Base-by-base conservation (phyloP, 768 basidiomycete species). In the Holtermanniella nyarrowii region DNA sequence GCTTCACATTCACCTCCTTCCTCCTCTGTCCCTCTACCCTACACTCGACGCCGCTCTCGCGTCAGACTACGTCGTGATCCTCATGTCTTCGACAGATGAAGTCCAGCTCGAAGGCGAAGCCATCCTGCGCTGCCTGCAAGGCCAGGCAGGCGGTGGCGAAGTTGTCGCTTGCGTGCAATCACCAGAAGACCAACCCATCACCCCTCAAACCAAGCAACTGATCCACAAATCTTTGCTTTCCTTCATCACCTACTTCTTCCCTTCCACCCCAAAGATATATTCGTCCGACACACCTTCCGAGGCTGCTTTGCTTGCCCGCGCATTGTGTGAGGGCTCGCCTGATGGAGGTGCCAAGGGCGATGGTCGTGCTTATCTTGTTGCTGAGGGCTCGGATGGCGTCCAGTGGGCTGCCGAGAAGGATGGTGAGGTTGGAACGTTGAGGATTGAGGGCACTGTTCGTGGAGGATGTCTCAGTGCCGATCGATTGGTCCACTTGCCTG, bases 181-280 rank as follows among this genome's bases (percentile, higher is more conserved):
- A 27, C 68, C 62, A 20, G 54, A 55, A 44, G 56, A 54, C 21
- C 48, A 65, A n/a, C 65, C 63, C 5, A 88, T 69, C 43, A 52
- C 53, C 20, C 69, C 69, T 0, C 56, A 88, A 72, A 73, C 79
- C 26, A 80, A 80, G 25, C 62, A 80, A 1, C 80, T 79, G 16
- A 78, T 89, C 44, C 73, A 88, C 50, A 90, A 88, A 73, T 95
- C 89, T 1, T 77, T 96, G 3, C 78, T 93, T 7, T 95, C 90
- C 10, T 99, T 96, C 76, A 82, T 91, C 52, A 83, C 84, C 57
- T 96, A 96, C 73, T 99, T 97, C 71, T 86, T 87, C 54, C 93
- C 93, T 1, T 76, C 78, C 21, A 84, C 90, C 62, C 74, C 77
- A 5, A 78, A 83, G 26, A 77, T 97, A 0, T 85, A 82, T 63